Evolutionary conservation across 106 monocot species (phyloP).

Genomic region (Dendrobium huoshanense): DNA sequence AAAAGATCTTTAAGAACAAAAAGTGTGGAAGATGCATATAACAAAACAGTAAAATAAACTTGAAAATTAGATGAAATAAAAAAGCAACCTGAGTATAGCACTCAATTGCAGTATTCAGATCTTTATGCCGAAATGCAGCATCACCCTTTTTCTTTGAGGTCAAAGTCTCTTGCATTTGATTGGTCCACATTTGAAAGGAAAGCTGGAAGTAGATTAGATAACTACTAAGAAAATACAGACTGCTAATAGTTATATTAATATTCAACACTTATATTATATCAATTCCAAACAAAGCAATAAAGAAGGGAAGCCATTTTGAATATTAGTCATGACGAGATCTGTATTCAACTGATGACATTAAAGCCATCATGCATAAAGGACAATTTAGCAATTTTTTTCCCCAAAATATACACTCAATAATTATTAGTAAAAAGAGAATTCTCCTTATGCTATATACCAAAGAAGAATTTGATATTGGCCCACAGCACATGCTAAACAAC

Average conservation of each 20-base stretch:
- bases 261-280: not conserved
- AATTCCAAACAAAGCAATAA: not conserved
- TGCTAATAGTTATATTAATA: not conserved
- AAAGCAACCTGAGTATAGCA: conserved; percentile 71
- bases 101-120: conserved; percentile 76
- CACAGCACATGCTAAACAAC: no score
- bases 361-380: no score
- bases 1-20: not conserved
- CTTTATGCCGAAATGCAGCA: conserved; percentile 81
- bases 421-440: no score
- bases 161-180: conserved; percentile 99
- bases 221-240: conserved; percentile 6
- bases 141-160: conserved; percentile 98
- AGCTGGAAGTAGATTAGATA: conserved; percentile 37
- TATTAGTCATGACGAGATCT: not conserved
- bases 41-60: not conserved
- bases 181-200: conserved; percentile 99
- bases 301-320: not conserved
- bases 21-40: not conserved
- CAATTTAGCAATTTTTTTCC: no score
- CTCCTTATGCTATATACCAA: no score
- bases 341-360: no score
- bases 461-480: no score
- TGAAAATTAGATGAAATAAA: not conserved
- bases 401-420: no score